Evolutionary conservation across 2,329 filamentous ascomycete genomes (phyloP).

Genomic region (Fusarium subtropicale): DNA sequence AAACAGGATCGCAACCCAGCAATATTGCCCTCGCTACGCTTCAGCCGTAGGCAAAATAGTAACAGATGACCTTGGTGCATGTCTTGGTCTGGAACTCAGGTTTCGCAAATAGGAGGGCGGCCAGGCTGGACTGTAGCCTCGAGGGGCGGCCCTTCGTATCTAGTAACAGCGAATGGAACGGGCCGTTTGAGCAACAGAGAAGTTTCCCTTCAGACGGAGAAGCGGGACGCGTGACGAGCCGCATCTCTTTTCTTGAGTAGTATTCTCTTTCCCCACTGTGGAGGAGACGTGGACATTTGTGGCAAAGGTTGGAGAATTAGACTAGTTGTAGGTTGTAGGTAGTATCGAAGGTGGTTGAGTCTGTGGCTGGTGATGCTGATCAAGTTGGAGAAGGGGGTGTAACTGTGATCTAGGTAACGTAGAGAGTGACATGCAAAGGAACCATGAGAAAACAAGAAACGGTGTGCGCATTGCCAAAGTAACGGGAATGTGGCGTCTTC

Average conservation of each 20-base stretch:
- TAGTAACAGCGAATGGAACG: slow-evolving; percentile 37
- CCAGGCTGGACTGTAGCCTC: slow-evolving; percentile 18
- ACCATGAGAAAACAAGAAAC: background rate
- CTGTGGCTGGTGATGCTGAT: slow-evolving; percentile 30
- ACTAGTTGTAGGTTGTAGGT: background rate
- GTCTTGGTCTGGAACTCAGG: slow-evolving; percentile 28
- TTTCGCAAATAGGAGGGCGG: slow-evolving; percentile 18
- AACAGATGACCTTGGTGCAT: slow-evolving; percentile 42
- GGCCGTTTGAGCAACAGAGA: slow-evolving; percentile 22
- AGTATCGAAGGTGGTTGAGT: background rate
- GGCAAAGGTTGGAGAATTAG: slow-evolving; percentile 15
- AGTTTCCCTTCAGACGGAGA: slow-evolving; percentile 6
- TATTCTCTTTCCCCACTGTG: slow-evolving; percentile 14
- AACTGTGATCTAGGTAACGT: slow-evolving; percentile 5
- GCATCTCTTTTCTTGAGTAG: slow-evolving; percentile 7
- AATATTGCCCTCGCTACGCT: slow-evolving; percentile 1
- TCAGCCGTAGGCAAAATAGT: slow-evolving; percentile 20
- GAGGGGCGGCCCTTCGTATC: slow-evolving; percentile 41
- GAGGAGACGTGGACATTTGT: slow-evolving; percentile 21
- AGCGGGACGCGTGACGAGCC: slow-evolving; percentile 40
- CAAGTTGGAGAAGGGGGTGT: slow-evolving; percentile 30
- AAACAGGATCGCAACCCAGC: slow-evolving; percentile 28
- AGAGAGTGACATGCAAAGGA: slow-evolving; percentile 5
- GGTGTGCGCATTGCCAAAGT: slow-evolving; percentile 9
- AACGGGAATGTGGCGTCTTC: slow-evolving; percentile 30